These are phyloP conservation scores for Lobulomyces angularis DNA, from an alignment of 192 early-diverging fungal genomes.

Conservation along the genomic window DNA sequence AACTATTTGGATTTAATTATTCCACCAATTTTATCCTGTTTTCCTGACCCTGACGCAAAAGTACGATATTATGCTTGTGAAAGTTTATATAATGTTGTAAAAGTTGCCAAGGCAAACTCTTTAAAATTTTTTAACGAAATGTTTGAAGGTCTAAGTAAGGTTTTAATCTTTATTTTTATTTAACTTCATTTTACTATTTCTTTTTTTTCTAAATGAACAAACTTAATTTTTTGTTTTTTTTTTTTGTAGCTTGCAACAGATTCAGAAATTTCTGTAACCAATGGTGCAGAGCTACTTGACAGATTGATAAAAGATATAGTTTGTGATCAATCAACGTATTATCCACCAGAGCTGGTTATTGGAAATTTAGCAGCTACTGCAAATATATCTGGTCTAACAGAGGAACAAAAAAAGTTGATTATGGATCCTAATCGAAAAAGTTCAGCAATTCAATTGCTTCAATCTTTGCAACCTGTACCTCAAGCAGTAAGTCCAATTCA, in stretches of 20 bases:
- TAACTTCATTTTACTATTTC: neutral
- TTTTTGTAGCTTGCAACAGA: slow-evolving; percentile 67
- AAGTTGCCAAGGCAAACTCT: slow-evolving; percentile 81
- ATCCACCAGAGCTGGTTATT: slow-evolving; percentile 25
- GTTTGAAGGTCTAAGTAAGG: slow-evolving; percentile 90
- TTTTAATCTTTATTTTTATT: slow-evolving; percentile 16
- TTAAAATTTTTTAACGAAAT: slow-evolving; percentile 90
- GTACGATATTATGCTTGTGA: slow-evolving; percentile 99
- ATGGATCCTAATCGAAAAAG: neutral
- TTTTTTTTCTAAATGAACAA: slow-evolving; percentile 4
- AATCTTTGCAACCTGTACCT: slow-evolving; percentile 19
- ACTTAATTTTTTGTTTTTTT: neutral
- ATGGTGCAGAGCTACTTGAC: slow-evolving; percentile 87
- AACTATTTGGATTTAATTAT: slow-evolving; percentile 55
- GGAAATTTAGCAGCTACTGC: slow-evolving; percentile 3
- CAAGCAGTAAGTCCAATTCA: slow-evolving; percentile 14
- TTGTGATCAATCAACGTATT: slow-evolving; percentile 72
- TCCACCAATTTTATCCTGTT: slow-evolving; percentile 87
- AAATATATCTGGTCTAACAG: slow-evolving; percentile 1
- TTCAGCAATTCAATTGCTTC: slow-evolving; percentile 3
- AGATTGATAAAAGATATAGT: slow-evolving; percentile 95
- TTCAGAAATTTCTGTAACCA: slow-evolving; percentile 80
- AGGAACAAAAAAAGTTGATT: neutral
- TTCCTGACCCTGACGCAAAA: slow-evolving; percentile 78
- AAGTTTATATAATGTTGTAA: slow-evolving; percentile 95